A percentile compares a stretch with the other conserved stretches of the same genome.
phyloP scores from a whole-genome alignment of 768 basidiomycete genomes.

The Lactarius psammicola region DNA sequence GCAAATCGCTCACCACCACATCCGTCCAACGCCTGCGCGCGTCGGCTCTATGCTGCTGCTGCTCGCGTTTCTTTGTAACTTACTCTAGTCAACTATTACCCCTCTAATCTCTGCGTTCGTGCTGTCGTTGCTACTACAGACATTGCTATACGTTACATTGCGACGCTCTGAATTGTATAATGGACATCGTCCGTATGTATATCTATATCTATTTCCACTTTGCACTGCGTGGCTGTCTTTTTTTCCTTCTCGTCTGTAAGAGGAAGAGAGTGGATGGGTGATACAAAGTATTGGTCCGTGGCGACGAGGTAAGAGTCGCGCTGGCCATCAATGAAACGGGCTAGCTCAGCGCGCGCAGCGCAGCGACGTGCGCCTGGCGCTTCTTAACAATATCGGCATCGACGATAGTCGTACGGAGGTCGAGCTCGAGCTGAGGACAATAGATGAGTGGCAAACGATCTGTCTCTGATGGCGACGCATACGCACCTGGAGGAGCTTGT shows the following conservation, averaged over 20 bases:
- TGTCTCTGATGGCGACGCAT: not conserved
- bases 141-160: not conserved
- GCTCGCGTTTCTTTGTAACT: not conserved
- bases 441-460: not conserved
- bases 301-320: not conserved
- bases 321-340: not conserved
- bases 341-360: constrained; percentile 36
- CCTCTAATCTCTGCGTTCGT: not conserved
- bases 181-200: not conserved
- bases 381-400: constrained; percentile 55
- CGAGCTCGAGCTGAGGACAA: constrained; percentile 48
- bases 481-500: constrained; percentile 82
- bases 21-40: too few relatives aligned
- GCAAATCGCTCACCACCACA: too few relatives aligned
- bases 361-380: constrained; percentile 49
- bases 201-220: not conserved
- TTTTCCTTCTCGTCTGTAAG: not conserved
- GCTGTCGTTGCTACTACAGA: not conserved
- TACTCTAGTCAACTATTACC: not conserved
- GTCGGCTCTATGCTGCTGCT: too few relatives aligned
- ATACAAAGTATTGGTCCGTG: constrained; percentile 1
- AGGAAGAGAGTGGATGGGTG: not conserved
- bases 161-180: not conserved
- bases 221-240: not conserved
- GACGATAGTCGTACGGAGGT: constrained; percentile 49